A percentile compares a stretch with the other conserved stretches of the same genome.
Evolutionary conservation across 1,284 basidiomycete species (phyloP).

Genomic region (Pholiota adiposa): DNA sequence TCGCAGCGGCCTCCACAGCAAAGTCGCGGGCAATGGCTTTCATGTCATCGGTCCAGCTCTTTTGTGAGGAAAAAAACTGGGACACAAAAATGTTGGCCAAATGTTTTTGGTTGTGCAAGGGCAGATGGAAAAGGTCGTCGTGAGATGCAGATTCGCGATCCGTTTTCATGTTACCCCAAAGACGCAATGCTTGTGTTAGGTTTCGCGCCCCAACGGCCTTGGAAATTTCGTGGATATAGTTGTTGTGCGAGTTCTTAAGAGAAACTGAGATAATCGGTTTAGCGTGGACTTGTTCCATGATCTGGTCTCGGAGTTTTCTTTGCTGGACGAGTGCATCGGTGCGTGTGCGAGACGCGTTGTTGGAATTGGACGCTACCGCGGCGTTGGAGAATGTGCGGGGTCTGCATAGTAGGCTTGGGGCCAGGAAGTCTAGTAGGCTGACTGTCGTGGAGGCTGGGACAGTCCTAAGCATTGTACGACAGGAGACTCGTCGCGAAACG

Average conservation of each 20-base stretch:
- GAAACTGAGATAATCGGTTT: conserved; percentile 16
- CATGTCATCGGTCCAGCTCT: conserved; percentile 32
- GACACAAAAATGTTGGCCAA: conserved; percentile 14
- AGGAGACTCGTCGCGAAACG: neutral
- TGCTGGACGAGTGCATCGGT: conserved; percentile 27
- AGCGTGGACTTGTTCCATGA: conserved; percentile 24
- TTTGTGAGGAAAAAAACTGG: conserved; percentile 8
- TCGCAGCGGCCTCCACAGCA: conserved; percentile 47
- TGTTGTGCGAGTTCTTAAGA: conserved; percentile 28
- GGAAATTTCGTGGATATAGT: conserved; percentile 36
- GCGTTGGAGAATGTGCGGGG: conserved; percentile 19
- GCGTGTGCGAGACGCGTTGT: neutral
- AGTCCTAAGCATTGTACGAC: conserved; percentile 39
- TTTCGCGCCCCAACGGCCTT: conserved; percentile 39
- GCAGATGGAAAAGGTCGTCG: conserved; percentile 17
- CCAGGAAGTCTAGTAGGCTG: conserved; percentile 39
- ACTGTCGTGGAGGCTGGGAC: conserved; percentile 28
- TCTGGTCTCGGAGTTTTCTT: conserved; percentile 28
- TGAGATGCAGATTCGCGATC: conserved; percentile 28
- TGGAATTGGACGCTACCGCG: conserved; percentile 7
- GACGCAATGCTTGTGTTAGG: conserved; percentile 32
- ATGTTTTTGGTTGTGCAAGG: conserved; percentile 11
- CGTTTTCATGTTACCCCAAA: conserved; percentile 51
- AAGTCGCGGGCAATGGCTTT: conserved; percentile 46
- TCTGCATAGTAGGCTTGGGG: conserved; percentile 25